These are phyloP conservation scores for Hortiboletus flavorubellus DNA, from an alignment of 768 basidiomycete species.

Conservation along the genomic window DNA sequence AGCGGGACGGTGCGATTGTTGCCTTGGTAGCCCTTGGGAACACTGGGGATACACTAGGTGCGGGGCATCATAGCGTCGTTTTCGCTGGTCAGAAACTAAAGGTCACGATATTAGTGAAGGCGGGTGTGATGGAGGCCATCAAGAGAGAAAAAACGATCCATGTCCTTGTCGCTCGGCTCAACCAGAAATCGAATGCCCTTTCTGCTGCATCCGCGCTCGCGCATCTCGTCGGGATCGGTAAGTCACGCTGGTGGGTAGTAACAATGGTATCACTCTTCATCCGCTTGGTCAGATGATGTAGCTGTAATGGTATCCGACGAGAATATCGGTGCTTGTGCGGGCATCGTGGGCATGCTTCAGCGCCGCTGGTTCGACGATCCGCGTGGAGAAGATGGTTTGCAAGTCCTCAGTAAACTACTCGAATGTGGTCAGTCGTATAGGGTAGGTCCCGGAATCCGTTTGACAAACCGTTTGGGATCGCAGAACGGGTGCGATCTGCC, in stretches of 20 bases:
- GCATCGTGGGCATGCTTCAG: slow-evolving; percentile 21
- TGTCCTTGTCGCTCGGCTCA: slow-evolving; percentile 16
- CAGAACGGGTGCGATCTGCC: slow-evolving; percentile 16
- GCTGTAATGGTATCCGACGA: slow-evolving; percentile 6
- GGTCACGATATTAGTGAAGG: neutral
- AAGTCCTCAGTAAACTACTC: slow-evolving; percentile 16
- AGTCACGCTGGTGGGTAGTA: neutral
- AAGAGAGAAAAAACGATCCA: slow-evolving; percentile 10
- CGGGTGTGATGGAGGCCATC: slow-evolving; percentile 15
- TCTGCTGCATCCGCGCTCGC: slow-evolving; percentile 19
- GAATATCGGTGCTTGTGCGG: neutral
- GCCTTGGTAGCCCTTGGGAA: slow-evolving; percentile 18
- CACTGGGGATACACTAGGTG: slow-evolving; percentile 9
- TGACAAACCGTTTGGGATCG: neutral
- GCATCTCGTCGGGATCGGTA: slow-evolving; percentile 19
- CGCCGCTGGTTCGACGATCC: slow-evolving; percentile 29
- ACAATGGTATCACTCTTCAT: neutral
- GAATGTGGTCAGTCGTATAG: slow-evolving; percentile 17
- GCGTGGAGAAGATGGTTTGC: slow-evolving; percentile 26
- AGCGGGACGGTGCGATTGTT: slow-evolving; percentile 16
- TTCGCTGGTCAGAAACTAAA: neutral
- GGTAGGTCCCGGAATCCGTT: neutral
- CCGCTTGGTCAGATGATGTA: slow-evolving; percentile 14
- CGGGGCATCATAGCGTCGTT: neutral
- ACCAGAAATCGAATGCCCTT: slow-evolving; percentile 15